These are phyloP conservation scores for Aquanectria penicillioides DNA, from an alignment of 2,329 filamentous ascomycete species.

Conservation along the genomic window DNA sequence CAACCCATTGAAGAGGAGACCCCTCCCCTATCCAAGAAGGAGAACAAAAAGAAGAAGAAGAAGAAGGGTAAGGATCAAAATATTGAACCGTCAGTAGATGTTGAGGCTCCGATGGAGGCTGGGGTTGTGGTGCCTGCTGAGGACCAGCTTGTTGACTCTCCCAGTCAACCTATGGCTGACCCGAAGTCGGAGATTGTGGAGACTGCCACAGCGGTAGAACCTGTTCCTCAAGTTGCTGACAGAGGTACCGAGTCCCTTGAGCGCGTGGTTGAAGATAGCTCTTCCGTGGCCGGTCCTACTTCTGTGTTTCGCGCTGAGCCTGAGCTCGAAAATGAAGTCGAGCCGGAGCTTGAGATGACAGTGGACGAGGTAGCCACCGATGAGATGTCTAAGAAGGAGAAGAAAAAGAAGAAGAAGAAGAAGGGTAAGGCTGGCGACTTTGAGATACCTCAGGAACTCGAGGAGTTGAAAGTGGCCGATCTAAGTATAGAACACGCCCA, in stretches of 20 bases:
- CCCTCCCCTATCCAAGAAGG: conserved; percentile 28
- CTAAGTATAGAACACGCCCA: not conserved
- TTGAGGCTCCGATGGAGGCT: not conserved
- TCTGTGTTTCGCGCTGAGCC: not conserved
- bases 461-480: not conserved
- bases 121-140: not conserved
- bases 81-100: conserved; percentile 4
- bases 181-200: not conserved
- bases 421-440: conserved; percentile 20
- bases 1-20: conserved; percentile 6
- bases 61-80: conserved; percentile 18
- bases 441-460: not conserved
- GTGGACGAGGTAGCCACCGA: not conserved
- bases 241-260: no score
- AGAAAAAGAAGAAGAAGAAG: conserved; percentile 23
- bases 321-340: not conserved
- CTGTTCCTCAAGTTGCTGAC: no score
- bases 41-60: conserved; percentile 37
- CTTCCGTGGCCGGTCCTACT: no score
- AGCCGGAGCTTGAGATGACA: not conserved
- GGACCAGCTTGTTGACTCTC: not conserved
- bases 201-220: no score
- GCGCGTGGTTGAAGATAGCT: no score
- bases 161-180: not conserved
- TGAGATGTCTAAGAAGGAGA: conserved; percentile 1